Evolutionary conservation across 2,329 filamentous ascomycete genomes (phyloP).

Genomic region (Monilinia aucupariae): DNA sequence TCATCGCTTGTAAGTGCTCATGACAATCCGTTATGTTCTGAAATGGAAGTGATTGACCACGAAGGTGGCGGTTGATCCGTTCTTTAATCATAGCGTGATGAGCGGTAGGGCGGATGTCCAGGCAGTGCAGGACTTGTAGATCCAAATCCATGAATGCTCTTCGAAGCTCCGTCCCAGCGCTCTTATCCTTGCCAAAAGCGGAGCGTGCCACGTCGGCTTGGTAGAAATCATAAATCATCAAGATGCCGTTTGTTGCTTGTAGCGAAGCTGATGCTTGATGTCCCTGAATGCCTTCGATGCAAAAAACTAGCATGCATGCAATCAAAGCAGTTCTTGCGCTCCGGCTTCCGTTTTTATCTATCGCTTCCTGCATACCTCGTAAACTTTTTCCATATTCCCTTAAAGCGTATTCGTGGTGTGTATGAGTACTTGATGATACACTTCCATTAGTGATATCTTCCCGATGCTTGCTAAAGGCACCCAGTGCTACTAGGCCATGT

Average conservation of each 20-base stretch:
- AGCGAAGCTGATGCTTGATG: slow-evolving; percentile 16
- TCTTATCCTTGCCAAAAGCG: background rate
- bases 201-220: background rate
- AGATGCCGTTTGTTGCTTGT: slow-evolving; percentile 12
- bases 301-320: slow-evolving; percentile 17
- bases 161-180: background rate
- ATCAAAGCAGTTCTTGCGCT: slow-evolving; percentile 14
- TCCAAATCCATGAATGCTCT: slow-evolving; percentile 10
- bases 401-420: slow-evolving; percentile 15
- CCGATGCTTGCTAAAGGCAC: slow-evolving; percentile 19
- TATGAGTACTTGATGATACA: background rate
- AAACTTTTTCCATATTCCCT: slow-evolving; percentile 15
- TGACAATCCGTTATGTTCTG: slow-evolving; percentile 12
- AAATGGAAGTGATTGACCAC: slow-evolving; percentile 1
- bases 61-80: background rate
- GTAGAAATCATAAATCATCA: slow-evolving; percentile 4
- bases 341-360: background rate
- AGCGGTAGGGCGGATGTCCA: slow-evolving; percentile 1
- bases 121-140: slow-evolving; percentile 15
- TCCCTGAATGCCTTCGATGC: slow-evolving; percentile 18
- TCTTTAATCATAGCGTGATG: slow-evolving; percentile 1
- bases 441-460: background rate
- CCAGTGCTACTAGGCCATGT: slow-evolving; percentile 24
- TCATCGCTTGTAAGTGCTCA: slow-evolving; percentile 15
- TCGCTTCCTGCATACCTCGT: slow-evolving; percentile 8